Conservation (phyloP, 2,329 filamentous ascomycete species). For the Talaromyces sp. region DNA sequence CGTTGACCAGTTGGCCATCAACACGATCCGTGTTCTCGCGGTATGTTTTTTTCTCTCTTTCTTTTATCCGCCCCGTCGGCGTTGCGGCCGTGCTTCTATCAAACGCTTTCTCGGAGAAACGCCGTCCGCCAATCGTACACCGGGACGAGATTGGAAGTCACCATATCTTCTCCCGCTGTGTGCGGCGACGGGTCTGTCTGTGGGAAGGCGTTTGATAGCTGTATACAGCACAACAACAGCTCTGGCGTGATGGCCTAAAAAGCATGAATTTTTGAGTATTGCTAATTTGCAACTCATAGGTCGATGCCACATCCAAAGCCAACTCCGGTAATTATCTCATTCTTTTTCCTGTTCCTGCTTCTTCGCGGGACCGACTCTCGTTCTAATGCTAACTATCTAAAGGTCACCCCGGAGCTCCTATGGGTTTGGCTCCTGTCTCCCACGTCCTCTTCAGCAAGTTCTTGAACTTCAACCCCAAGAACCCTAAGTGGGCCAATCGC, state of each 20-base stretch:
- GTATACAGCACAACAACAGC: neutral
- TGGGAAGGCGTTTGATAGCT: neutral
- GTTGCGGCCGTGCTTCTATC: neutral
- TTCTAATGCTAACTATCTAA: conserved; percentile 71
- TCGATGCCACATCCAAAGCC: conserved; percentile 92
- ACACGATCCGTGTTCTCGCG: conserved; percentile 94
- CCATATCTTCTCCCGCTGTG: neutral
- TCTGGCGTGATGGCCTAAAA: neutral
- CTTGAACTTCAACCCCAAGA: conserved; percentile 99
- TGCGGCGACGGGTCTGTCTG: neutral
- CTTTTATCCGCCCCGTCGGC: conserved; percentile 7
- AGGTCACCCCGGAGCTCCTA: conserved; percentile 96
- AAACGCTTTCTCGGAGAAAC: conserved; percentile 10
- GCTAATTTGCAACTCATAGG: conserved; percentile 54
- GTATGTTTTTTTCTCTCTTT: conserved; percentile 57
- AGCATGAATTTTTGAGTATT: neutral
- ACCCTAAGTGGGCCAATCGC: conserved; percentile 93
- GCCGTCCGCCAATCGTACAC: conserved; percentile 7
- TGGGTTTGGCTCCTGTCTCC: conserved; percentile 91
- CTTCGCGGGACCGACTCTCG: neutral
- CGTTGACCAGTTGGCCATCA: conserved; percentile 85
- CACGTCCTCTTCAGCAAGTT: conserved; percentile 99
- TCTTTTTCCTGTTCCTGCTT: neutral
- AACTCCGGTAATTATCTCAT: conserved; percentile 67
- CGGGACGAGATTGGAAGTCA: neutral